phyloP scores from a whole-genome alignment of 352 stramenopile species.

The Proteromonas lacertae region DNA sequence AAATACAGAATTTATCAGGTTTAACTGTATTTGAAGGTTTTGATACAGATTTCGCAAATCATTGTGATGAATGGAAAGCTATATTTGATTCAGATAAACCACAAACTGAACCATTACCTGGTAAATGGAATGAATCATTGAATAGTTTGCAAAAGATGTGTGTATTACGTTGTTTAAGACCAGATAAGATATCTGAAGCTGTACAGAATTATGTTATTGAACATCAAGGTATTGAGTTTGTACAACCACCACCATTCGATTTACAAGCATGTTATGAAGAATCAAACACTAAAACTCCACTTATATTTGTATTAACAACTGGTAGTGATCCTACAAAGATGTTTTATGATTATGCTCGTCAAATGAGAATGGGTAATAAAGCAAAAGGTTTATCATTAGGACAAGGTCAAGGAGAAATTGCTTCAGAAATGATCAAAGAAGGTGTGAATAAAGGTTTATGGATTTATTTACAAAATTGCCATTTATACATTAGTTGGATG shows the following conservation, averaged over 20 bases:
- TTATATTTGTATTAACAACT: slow-evolving; percentile 73
- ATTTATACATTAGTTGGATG: slow-evolving; percentile 72
- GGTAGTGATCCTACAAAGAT: slow-evolving; percentile 67
- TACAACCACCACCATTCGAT: slow-evolving; percentile 64
- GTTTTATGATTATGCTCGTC: slow-evolving; percentile 48
- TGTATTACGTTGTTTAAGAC: slow-evolving; percentile 46
- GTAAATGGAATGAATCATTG: slow-evolving; percentile 16
- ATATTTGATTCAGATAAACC: slow-evolving; percentile 52
- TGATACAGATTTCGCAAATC: slow-evolving; percentile 3
- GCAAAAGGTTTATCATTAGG: slow-evolving; percentile 61
- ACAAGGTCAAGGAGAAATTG: slow-evolving; percentile 57
- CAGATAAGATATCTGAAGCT: slow-evolving; percentile 60
- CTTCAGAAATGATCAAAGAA: slow-evolving; percentile 51
- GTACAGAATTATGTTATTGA: slow-evolving; percentile 56
- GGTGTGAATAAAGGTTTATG: slow-evolving; percentile 45
- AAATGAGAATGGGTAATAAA: slow-evolving; percentile 47
- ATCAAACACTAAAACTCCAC: slow-evolving; percentile 46
- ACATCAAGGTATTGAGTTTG: slow-evolving; percentile 39
- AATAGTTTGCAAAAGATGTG: slow-evolving; percentile 54
- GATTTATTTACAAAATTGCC: slow-evolving; percentile 77
- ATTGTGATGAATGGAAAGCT: slow-evolving; percentile 34
- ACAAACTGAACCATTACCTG: slow-evolving; percentile 18
- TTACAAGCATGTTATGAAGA: slow-evolving; percentile 53
- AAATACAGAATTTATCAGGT: slow-evolving; percentile 12
- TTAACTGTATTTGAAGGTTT: slow-evolving; percentile 13